Evolutionary conservation across 495 filamentous ascomycete genomes (phyloP), one percentile per base, ranked within the genome.

Genomic region (Rostrohypoxylon terebratum): DNA sequence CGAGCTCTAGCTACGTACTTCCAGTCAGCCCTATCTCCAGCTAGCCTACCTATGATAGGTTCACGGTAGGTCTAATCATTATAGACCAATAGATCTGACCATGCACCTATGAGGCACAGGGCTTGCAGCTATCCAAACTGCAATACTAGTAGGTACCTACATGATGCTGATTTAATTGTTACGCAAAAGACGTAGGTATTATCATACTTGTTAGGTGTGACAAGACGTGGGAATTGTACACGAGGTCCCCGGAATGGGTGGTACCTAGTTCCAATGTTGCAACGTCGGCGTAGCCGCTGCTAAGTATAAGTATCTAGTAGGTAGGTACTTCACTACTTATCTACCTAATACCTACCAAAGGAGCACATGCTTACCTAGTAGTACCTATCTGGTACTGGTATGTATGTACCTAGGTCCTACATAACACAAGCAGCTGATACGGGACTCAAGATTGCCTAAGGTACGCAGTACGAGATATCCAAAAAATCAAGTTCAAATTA

Each of bases 11-110:
- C 51, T 6, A n/a, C n/a, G n/a, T n/a, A n/a, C 8, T n/a, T 55
- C 20, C 31, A 28, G 51, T 55, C 51, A 55, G 51, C 51, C 51
- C 51, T 55, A 55, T 31, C n/a, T 36, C 31, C n/a, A 55, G 10
- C 31, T 42, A 4, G 1, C 34, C 51, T n/a, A 13, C 34, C 51
- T n/a, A 13, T 31, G 23, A 53, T 53, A 53, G 48, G 23, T 31
- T n/a, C 38, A 42, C 8, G 34, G 34, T 38, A 28, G 28, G 28
- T 21, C 47, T 21, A 25, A 53, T 53, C 21, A 25, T 23, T 23
- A 1, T 25, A 31, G 1, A 13, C 23, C 18, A 21, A 33, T 10
- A 14, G 51, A 36, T 55, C 51, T 20, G 5, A 3, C 18, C 5
- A 55, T 36, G 51, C 51, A 21, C 28, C 28, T 18, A 36, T 55